Conservation (phyloP, 768 basidiomycete species). For the Russula olivacea region DNA sequence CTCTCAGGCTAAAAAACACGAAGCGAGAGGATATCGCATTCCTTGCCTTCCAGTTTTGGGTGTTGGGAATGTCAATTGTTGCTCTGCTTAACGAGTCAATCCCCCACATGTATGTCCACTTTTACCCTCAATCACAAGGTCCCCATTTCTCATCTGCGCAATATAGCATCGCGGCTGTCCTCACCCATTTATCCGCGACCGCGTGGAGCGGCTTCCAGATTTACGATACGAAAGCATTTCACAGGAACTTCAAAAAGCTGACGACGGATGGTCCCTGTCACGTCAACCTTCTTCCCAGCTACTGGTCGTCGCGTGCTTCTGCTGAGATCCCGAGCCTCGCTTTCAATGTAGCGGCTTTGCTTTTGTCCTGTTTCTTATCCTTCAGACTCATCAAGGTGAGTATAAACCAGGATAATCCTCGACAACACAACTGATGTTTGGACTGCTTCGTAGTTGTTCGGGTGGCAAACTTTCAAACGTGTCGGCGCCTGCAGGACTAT, state of each 20-base stretch:
- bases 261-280: constrained; percentile 63
- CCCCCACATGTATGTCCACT: constrained; percentile 51
- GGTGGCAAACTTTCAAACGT: constrained; percentile 87
- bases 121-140: background rate
- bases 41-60: constrained; percentile 76
- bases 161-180: constrained; percentile 51
- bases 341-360: constrained; percentile 53
- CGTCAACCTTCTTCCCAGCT: constrained; percentile 49
- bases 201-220: constrained; percentile 70
- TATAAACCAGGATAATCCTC: background rate
- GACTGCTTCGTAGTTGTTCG: constrained; percentile 46
- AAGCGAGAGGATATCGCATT: constrained; percentile 75
- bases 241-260: constrained; percentile 45
- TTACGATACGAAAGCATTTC: constrained; percentile 52
- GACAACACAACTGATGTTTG: background rate
- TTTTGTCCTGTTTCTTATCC: constrained; percentile 58
- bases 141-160: background rate
- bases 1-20: constrained; percentile 55
- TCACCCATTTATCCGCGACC: constrained; percentile 69
- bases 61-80: constrained; percentile 69
- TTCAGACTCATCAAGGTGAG: constrained; percentile 70
- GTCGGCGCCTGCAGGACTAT: constrained; percentile 71
- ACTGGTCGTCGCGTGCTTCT: constrained; percentile 54
- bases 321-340: constrained; percentile 63
- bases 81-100: constrained; percentile 73